phyloP scores from a whole-genome alignment of 208 protist species.

The Acanthamoeba triangularis region DNA sequence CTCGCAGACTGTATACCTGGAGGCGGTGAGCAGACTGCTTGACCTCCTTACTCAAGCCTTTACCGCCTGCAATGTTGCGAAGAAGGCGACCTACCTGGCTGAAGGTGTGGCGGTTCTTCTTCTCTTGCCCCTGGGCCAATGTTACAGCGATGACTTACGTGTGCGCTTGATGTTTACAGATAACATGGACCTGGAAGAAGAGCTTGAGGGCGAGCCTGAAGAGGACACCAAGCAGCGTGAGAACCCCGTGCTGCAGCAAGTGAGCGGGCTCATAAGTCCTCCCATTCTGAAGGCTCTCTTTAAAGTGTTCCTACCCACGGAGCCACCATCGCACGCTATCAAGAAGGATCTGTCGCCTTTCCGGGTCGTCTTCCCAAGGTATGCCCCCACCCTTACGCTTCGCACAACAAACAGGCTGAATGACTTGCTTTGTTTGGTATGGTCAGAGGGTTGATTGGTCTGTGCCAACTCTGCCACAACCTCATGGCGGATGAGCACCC shows the following conservation, averaged over 20 bases:
- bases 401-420: neutral
- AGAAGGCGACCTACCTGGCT: neutral
- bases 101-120: neutral
- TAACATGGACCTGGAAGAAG: constrained; percentile 27
- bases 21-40: constrained; percentile 1
- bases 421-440: neutral
- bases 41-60: constrained; percentile 42
- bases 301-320: constrained; percentile 25
- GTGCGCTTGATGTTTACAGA: neutral
- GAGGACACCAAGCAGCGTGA: neutral
- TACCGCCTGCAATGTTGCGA: neutral
- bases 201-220: neutral
- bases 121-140: too few relatives aligned
- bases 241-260: neutral
- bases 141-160: neutral
- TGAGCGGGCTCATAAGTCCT: neutral
- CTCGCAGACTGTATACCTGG: neutral
- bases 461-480: constrained; percentile 22
- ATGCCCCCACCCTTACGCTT: neutral
- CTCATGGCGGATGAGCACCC: constrained; percentile 2
- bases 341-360: neutral
- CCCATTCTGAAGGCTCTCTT: neutral
- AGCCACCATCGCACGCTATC: neutral
- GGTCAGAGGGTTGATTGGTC: neutral
- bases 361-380: constrained; percentile 9